phyloP scores from a whole-genome alignment of 75 land plant species.

The Chamaecyparis obtusa region DNA sequence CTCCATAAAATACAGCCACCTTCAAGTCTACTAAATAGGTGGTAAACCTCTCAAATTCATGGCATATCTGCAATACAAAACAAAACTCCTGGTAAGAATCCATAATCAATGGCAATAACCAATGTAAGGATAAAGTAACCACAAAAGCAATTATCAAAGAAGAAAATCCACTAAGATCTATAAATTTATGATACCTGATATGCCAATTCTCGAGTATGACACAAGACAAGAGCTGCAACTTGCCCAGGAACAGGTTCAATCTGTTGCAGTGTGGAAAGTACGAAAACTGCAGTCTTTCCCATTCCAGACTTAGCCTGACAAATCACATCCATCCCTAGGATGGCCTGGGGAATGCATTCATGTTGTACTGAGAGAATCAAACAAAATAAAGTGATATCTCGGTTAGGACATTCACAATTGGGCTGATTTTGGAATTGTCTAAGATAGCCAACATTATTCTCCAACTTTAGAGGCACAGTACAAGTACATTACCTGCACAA shows the following conservation, averaged over 20 bases:
- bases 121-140: neutral
- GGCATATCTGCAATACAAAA: conserved; percentile 68
- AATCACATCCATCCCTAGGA: conserved; percentile 98
- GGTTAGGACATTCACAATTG: conserved; percentile 5
- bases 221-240: conserved; percentile 84
- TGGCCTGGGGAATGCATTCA: conserved; percentile 99
- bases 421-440: conserved; percentile 8
- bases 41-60: conserved; percentile 97
- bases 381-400: conserved; percentile 32
- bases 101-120: neutral
- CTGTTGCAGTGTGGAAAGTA: conserved; percentile 91
- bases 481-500: conserved; percentile 24
- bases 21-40: conserved; percentile 90
- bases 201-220: conserved; percentile 95
- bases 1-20: conserved; percentile 97
- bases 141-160: neutral
- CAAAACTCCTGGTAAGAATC: neutral
- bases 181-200: conserved; percentile 68
- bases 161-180: no score
- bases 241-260: conserved; percentile 78
- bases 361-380: conserved; percentile 91
- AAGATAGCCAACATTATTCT: conserved; percentile 14
- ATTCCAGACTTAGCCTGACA: conserved; percentile 99
- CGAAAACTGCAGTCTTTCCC: conserved; percentile 99
- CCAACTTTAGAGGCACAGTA: conserved; percentile 7